Conservation (phyloP, 1,284 basidiomycete genomes). For the Leccinum subrobustum region DNA sequence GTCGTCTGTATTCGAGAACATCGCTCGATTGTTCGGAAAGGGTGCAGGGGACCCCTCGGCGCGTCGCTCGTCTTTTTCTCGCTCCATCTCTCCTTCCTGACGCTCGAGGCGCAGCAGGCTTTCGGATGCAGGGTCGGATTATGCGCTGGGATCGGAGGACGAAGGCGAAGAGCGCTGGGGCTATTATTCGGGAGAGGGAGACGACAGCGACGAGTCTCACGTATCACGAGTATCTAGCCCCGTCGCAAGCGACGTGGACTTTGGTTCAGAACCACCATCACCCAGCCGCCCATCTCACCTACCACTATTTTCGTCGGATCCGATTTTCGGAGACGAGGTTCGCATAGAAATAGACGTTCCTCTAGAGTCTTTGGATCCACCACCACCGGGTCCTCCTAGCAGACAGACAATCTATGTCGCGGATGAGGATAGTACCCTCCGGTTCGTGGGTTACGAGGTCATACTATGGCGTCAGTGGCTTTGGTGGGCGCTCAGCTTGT, state of each 20-base stretch:
- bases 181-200: constrained; percentile 75
- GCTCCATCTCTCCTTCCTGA: constrained; percentile 50
- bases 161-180: constrained; percentile 73
- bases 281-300: constrained; percentile 49
- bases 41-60: constrained; percentile 39
- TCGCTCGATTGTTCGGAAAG: constrained; percentile 42
- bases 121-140: constrained; percentile 52
- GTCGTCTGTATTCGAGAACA: constrained; percentile 61
- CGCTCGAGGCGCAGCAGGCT: constrained; percentile 52
- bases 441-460: constrained; percentile 88
- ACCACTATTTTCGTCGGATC: constrained; percentile 69
- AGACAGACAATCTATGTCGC: constrained; percentile 86
- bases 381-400: constrained; percentile 74
- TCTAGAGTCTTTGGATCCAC: constrained; percentile 58
- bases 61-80: constrained; percentile 56
- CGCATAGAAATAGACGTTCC: constrained; percentile 75
- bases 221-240: constrained; percentile 34
- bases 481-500: constrained; percentile 74
- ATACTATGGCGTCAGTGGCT: constrained; percentile 61
- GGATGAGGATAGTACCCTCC: constrained; percentile 90
- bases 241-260: constrained; percentile 59
- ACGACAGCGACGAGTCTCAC: constrained; percentile 36
- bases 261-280: constrained; percentile 66
- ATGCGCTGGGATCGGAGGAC: constrained; percentile 52
- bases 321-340: constrained; percentile 76